A percentile compares a stretch with the other conserved stretches of the same genome.
These are phyloP conservation scores for Macrolepiota albuminosa DNA, from an alignment of 768 basidiomycete genomes.

Conservation along the genomic window DNA sequence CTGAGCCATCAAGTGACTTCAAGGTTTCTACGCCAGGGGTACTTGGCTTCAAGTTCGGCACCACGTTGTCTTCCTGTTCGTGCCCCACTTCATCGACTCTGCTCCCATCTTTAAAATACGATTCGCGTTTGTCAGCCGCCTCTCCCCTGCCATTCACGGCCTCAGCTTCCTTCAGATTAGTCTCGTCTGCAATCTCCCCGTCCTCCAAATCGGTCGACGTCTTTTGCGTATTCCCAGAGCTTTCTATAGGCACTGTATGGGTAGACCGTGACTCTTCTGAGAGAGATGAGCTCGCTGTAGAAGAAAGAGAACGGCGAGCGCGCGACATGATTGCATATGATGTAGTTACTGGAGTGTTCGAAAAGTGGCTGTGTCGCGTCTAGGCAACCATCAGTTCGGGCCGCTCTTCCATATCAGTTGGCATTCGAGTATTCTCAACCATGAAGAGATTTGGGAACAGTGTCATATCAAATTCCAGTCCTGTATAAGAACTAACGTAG, in stretches of 20 bases:
- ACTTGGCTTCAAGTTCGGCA: not conserved
- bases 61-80: not conserved
- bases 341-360: not conserved
- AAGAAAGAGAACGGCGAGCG: slow-evolving; percentile 5
- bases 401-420: not conserved
- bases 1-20: not conserved
- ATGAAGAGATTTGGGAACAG: too few species aligned
- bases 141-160: not conserved
- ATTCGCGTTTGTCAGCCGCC: not conserved
- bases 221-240: not conserved
- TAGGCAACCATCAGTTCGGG: not conserved
- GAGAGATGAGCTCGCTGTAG: not conserved
- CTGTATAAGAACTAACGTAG: too few species aligned
- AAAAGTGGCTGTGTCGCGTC: slow-evolving; percentile 3
- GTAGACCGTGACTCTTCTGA: not conserved
- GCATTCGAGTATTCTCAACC: too few species aligned
- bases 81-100: not conserved
- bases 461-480: too few species aligned
- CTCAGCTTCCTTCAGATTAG: not conserved
- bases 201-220: slow-evolving; percentile 12
- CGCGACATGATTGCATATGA: slow-evolving; percentile 2
- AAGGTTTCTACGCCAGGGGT: not conserved
- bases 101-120: not conserved
- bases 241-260: not conserved
- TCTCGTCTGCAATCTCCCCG: slow-evolving; percentile 17